phyloP scores from a whole-genome alignment of 2,329 filamentous ascomycete genomes.

The Botryotinia globosa region DNA sequence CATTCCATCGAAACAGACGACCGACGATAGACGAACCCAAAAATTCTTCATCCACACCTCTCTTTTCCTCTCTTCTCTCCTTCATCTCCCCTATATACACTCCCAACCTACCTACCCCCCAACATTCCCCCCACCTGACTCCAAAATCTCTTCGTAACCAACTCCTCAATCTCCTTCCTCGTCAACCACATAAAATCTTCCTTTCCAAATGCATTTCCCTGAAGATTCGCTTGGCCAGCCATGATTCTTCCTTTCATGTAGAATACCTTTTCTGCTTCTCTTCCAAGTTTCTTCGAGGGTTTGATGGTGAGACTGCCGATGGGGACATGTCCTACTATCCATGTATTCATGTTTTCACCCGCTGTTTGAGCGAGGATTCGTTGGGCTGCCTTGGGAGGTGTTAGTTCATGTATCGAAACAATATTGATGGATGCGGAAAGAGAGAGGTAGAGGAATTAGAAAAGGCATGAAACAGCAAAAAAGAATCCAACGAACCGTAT shows the following conservation, averaged over 20 bases:
- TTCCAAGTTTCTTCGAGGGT: slow-evolving; percentile 45
- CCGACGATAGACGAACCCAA: not conserved
- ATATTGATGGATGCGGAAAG: not conserved
- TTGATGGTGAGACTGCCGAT: slow-evolving; percentile 72
- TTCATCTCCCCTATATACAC: not conserved
- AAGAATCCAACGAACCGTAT: slow-evolving; percentile 61
- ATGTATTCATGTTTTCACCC: slow-evolving; percentile 97
- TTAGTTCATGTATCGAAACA: not conserved
- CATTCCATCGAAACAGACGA: not conserved
- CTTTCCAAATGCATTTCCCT: slow-evolving; percentile 67
- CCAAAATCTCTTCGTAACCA: slow-evolving; percentile 68
- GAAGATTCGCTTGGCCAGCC: slow-evolving; percentile 87
- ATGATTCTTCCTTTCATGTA: slow-evolving; percentile 96
- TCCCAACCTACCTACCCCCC: slow-evolving; percentile 58
- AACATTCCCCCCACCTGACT: slow-evolving; percentile 78
- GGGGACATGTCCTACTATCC: slow-evolving; percentile 89
- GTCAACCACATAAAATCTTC: slow-evolving; percentile 89
- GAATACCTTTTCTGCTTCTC: slow-evolving; percentile 77
- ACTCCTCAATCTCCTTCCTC: slow-evolving; percentile 76
- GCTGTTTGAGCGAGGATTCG: slow-evolving; percentile 73
- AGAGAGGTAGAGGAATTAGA: no score
- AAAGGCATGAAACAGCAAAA: not conserved
- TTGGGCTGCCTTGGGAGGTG: slow-evolving; percentile 65
- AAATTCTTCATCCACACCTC: not conserved
- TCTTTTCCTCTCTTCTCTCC: not conserved